Conservation (phyloP, 257 asterid species). For the Solanum paucissectum region DNA sequence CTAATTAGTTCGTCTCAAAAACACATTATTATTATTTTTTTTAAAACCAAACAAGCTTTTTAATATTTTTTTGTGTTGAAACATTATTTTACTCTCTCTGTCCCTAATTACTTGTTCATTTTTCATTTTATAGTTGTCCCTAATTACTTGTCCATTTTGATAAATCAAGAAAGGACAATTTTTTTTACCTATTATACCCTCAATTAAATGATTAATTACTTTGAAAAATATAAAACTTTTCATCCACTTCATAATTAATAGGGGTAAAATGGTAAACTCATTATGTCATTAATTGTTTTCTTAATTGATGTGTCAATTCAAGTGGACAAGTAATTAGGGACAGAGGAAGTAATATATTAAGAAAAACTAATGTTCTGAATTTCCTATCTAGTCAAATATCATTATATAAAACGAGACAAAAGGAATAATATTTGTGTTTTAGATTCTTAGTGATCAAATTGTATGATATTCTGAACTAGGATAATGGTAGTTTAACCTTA, state of each 20-base stretch:
- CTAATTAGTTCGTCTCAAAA: background rate
- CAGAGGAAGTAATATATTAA: background rate
- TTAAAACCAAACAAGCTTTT: background rate
- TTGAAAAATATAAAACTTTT: too few species aligned
- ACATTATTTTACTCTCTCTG: background rate
- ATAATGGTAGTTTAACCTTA: background rate
- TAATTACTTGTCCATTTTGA: too few species aligned
- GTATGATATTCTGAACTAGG: background rate
- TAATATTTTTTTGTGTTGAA: background rate
- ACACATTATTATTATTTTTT: background rate
- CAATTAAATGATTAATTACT: too few species aligned
- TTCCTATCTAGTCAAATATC: background rate
- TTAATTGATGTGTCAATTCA: too few species aligned
- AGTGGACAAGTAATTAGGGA: too few species aligned
- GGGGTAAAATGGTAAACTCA: too few species aligned
- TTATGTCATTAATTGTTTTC: too few species aligned
- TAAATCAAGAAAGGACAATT: too few species aligned
- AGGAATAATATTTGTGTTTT: background rate
- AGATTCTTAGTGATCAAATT: background rate
- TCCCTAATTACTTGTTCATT: too few species aligned
- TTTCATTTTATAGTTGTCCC: too few species aligned
- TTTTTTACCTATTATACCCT: too few species aligned
- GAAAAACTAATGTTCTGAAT: background rate
- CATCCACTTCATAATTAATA: too few species aligned
- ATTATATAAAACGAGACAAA: background rate